Evolutionary conservation across 2,329 filamentous ascomycete species (phyloP), one percentile per base, ranked within the genome.

Genomic region (Claviceps monticola): DNA sequence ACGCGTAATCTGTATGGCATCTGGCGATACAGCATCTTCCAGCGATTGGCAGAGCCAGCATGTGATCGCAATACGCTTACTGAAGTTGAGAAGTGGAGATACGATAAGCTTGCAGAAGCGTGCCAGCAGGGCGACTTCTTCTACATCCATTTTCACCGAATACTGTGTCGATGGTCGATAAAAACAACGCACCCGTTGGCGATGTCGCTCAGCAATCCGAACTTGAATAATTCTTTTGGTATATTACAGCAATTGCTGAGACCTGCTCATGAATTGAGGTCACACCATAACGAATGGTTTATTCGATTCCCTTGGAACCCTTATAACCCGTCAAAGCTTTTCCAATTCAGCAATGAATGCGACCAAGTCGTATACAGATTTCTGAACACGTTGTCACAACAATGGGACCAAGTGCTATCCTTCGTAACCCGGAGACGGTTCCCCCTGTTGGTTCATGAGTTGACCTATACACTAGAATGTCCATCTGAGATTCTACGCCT

Each of bases 91-190:
- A 59, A 61, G 45, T 68, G 68, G 23, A 73, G 84, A 34, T 68
- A 80, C 37, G 56, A 62, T n/a, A 69, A 85, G 7, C 66, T 89
- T 13, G 60, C 56, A 26, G 68, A 78, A 23, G 84, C 84, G 1
- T 83, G 80, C 56, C 44, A 55, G 1, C 58, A 61, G 0, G 63
- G 72, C 4, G 86, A 90, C 61, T 55, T 69, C 46, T 79, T 85
- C 60, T 89, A 83, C 60, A 58, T 88, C 48, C 70, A 74, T 5
- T 61, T 86, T 13, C 83, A 86, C 60, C 83, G 86, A 60, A 54
- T 84, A 2, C 82, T 79, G 62, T 85, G 81, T 60, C 60, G 75
- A 19, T 79, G 76, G 73, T 73, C 72, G 17, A 58, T 49, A 13
- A 54, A 71, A 3, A 59, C 73, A 13, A 63, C 66, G 1, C 61